A percentile compares a stretch with the other conserved stretches of the same genome.
Conservation (phyloP, 192 early-diverging fungal species). For the Entophlyctis helioformis region DNA sequence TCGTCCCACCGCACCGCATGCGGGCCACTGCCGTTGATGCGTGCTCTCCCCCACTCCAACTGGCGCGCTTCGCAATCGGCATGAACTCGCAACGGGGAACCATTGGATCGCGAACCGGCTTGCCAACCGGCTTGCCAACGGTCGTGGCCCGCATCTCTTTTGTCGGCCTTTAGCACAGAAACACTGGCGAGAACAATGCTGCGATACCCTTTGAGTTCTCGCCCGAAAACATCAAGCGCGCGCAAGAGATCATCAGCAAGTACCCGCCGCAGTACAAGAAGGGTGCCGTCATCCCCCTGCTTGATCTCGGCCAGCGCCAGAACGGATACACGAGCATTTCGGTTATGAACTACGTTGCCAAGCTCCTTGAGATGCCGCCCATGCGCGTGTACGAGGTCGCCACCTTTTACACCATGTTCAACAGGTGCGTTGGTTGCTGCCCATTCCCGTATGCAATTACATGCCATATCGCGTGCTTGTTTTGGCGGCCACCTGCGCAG, state of each 20-base stretch:
- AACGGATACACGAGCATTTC: conserved; percentile 84
- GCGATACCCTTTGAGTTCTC: conserved; percentile 79
- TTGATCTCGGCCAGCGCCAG: conserved; percentile 94
- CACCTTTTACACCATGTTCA: conserved; percentile 99
- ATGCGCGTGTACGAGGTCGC: conserved; percentile 99
- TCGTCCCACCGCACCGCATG: no score
- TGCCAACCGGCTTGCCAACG: no score
- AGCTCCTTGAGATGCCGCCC: conserved; percentile 87
- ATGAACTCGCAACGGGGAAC: no score
- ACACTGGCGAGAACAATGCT: conserved; percentile 43
- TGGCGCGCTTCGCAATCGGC: no score
- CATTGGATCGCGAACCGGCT: no score
- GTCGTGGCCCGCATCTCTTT: no score
- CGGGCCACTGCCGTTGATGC: no score
- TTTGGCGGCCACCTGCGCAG: no score
- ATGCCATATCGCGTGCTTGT: no score
- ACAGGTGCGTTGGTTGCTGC: conserved; percentile 43
- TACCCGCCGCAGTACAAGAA: conserved; percentile 99
- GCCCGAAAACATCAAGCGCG: conserved; percentile 63
- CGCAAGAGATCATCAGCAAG: conserved; percentile 76
- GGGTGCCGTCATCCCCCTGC: conserved; percentile 87
- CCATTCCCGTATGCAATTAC: no score
- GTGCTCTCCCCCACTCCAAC: no score
- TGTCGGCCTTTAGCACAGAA: conserved; percentile 17
- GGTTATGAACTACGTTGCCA: conserved; percentile 96